Evolutionary conservation across 345 rosid species (phyloP).

Genomic region (Hibiscus syriacus): DNA sequence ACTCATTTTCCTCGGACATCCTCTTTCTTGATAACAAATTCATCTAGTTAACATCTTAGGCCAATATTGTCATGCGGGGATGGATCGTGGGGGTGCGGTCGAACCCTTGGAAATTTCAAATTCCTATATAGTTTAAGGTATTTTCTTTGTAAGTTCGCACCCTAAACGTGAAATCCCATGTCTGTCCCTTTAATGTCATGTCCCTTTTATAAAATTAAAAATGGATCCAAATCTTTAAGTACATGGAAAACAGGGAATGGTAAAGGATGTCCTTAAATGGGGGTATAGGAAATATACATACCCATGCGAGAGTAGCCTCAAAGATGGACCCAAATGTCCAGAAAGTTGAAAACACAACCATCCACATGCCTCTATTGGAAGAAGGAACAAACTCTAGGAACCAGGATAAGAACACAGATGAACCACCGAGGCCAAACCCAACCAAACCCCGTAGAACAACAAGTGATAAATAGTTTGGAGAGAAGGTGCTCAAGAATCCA

Average conservation of each 20-base stretch:
- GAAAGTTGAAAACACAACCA: slow-evolving; percentile 42
- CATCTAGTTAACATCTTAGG: too few species aligned
- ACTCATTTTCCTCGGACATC: neutral
- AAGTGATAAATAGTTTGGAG: slow-evolving; percentile 36
- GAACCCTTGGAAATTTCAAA: too few species aligned
- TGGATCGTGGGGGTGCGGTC: too few species aligned
- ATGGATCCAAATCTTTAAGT: too few species aligned
- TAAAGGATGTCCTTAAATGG: too few species aligned
- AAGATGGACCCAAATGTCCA: slow-evolving; percentile 52
- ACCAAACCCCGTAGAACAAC: slow-evolving; percentile 38
- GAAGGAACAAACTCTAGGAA: slow-evolving; percentile 56
- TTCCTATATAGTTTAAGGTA: too few species aligned
- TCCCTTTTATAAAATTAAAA: too few species aligned
- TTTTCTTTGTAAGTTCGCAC: too few species aligned
- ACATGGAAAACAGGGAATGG: too few species aligned
- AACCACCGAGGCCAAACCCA: slow-evolving; percentile 61
- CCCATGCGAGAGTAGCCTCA: slow-evolving; percentile 59
- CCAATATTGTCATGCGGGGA: too few species aligned
- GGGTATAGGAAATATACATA: slow-evolving; percentile 6
- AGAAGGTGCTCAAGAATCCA: slow-evolving; percentile 47
- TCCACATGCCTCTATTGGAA: slow-evolving; percentile 49
- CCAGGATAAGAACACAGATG: slow-evolving; percentile 46
- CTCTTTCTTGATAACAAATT: neutral
- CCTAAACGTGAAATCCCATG: too few species aligned
- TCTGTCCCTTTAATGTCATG: too few species aligned